Conservation (phyloP, 306 rosid species). For the Sicyos edulis region DNA sequence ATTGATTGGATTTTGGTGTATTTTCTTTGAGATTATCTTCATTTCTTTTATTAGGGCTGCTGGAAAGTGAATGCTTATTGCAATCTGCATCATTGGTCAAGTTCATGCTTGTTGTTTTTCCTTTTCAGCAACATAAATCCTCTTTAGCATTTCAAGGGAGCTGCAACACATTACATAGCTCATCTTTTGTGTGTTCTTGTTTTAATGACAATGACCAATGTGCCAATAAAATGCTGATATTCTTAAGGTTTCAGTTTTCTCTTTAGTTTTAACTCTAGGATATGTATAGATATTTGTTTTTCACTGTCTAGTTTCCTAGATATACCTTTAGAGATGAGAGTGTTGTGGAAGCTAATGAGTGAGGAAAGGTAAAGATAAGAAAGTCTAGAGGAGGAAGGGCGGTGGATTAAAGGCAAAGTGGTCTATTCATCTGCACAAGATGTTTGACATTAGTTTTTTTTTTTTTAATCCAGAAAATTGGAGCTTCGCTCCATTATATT, state of each 20-base stretch:
- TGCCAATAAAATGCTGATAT: background rate
- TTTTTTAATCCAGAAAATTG: too few relatives aligned
- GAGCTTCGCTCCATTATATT: too few relatives aligned
- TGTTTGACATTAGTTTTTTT: background rate
- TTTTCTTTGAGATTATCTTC: background rate
- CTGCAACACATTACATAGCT: background rate
- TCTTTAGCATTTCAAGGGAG: background rate
- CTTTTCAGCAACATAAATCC: background rate
- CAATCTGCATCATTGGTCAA: background rate
- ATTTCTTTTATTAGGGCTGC: background rate
- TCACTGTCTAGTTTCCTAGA: background rate
- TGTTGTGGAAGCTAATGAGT: background rate
- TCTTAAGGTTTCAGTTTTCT: background rate
- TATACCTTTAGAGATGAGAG: constrained; percentile 1
- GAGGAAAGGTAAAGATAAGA: background rate
- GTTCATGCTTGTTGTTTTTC: background rate
- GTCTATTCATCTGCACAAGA: background rate
- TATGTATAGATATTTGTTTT: background rate
- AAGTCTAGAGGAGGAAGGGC: background rate
- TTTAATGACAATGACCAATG: background rate
- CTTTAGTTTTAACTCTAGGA: background rate
- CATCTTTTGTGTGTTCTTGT: background rate
- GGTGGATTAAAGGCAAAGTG: background rate
- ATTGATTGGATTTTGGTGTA: constrained; percentile 11
- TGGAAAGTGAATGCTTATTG: background rate